Percentiles rank a stretch among this genome's conserved stretches.
Conservation (phyloP, 2,329 filamentous ascomycete species). For the Orbilia oligospora region DNA sequence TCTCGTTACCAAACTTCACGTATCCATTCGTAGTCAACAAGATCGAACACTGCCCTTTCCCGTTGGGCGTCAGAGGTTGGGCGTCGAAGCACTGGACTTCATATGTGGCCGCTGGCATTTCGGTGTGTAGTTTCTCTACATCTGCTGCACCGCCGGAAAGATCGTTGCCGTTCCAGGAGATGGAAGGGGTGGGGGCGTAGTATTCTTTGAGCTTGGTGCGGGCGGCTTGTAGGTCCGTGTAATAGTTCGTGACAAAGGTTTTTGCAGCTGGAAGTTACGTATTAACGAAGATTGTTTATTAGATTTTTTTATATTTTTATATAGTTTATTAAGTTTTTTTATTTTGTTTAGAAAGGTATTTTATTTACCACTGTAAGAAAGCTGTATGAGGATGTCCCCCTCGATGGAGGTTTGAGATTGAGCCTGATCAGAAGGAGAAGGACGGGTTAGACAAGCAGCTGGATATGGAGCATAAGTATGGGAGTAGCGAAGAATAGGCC, state of each 20-base stretch:
- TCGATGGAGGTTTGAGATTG: conserved; percentile 28
- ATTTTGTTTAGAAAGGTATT: background rate
- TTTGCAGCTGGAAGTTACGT: conserved; percentile 73
- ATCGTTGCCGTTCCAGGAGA: conserved; percentile 83
- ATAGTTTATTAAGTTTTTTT: conserved; percentile 31
- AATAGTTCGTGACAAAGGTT: conserved; percentile 80
- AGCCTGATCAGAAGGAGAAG: conserved; percentile 5
- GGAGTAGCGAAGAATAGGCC: conserved; percentile 8
- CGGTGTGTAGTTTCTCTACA: conserved; percentile 78
- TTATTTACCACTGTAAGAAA: conserved; percentile 42
- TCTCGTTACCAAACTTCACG: conserved; percentile 77
- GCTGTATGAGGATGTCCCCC: conserved; percentile 46
- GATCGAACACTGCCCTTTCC: conserved; percentile 77
- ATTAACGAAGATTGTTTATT: conserved; percentile 6
- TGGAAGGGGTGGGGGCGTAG: conserved; percentile 78
- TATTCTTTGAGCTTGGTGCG: conserved; percentile 75
- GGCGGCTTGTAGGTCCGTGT: conserved; percentile 77
- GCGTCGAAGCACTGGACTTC: conserved; percentile 83
- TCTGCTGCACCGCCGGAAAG: conserved; percentile 74
- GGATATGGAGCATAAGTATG: background rate
- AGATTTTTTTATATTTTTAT: too few species aligned
- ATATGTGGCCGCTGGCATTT: conserved; percentile 75
- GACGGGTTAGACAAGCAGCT: background rate
- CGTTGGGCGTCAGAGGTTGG: conserved; percentile 70
- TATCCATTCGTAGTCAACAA: conserved; percentile 81